These are phyloP conservation scores for Neoboletus brunneissimus DNA, from an alignment of 768 basidiomycete species.

Conservation along the genomic window DNA sequence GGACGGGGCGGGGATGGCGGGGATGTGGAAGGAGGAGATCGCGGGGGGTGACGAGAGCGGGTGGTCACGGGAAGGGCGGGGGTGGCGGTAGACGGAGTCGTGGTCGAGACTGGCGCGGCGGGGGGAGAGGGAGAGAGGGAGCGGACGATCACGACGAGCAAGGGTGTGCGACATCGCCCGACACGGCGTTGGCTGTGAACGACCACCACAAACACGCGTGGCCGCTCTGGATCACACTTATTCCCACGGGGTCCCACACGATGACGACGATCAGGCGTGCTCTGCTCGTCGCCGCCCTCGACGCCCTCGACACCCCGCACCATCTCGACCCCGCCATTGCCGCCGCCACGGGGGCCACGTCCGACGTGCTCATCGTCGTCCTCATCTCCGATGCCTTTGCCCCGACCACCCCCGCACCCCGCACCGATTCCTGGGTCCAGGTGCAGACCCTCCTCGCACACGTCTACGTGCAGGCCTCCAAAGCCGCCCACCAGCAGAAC, in stretches of 20 bases:
- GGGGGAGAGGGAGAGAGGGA: neutral
- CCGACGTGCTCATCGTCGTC: conserved; percentile 55
- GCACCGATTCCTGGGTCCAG: conserved; percentile 55
- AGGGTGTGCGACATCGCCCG: neutral
- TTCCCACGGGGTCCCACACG: conserved; percentile 15
- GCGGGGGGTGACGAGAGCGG: conserved; percentile 30
- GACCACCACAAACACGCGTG: neutral
- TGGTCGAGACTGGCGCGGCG: conserved; percentile 19
- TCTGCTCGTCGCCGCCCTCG: conserved; percentile 56
- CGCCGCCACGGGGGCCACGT: conserved; percentile 43
- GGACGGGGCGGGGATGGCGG: conserved; percentile 14
- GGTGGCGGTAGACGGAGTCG: conserved; percentile 6
- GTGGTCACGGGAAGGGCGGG: conserved; percentile 12
- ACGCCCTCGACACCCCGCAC: conserved; percentile 48
- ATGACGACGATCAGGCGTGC: conserved; percentile 11
- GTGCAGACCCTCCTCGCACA: conserved; percentile 78
- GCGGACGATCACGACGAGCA: neutral
- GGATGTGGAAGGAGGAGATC: conserved; percentile 24
- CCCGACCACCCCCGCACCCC: conserved; percentile 29
- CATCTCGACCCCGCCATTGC: conserved; percentile 56
- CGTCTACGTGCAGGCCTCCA: conserved; percentile 84
- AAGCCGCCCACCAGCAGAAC: conserved; percentile 61
- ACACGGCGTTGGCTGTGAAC: neutral
- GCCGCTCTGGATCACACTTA: neutral
- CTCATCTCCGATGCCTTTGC: conserved; percentile 65